A percentile compares a stretch with the other conserved stretches of the same genome.
Conservation (phyloP, 2,329 filamentous ascomycete genomes). For the Colletotrichum graminicola region DNA sequence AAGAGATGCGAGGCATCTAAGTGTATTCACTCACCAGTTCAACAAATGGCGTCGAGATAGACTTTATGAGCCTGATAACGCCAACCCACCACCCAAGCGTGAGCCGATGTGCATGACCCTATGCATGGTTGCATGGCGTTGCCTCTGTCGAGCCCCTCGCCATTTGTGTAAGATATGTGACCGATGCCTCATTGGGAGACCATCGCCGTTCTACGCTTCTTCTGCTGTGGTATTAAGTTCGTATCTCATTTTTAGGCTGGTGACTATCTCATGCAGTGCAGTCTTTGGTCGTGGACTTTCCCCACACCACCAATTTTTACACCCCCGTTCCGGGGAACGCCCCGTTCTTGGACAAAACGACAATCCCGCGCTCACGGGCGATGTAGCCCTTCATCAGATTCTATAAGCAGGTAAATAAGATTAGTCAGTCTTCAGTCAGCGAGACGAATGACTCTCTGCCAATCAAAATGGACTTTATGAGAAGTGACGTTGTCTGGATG, state of each 20-base stretch:
- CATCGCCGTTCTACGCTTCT: conserved; percentile 14
- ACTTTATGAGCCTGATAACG: conserved; percentile 19
- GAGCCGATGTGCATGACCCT: conserved; percentile 12
- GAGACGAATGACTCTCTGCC: neutral
- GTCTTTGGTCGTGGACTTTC: neutral
- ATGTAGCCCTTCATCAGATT: conserved; percentile 99
- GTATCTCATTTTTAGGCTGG: conserved; percentile 12
- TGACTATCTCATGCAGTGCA: conserved; percentile 4
- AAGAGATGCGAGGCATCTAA: neutral
- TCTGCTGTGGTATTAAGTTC: neutral
- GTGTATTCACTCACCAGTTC: neutral
- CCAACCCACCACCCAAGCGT: conserved; percentile 3
- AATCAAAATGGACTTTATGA: neutral
- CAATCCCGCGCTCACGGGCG: conserved; percentile 86
- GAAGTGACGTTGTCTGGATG: neutral
- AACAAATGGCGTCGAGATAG: conserved; percentile 24
- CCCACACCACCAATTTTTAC: conserved; percentile 48
- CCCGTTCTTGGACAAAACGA: conserved; percentile 92
- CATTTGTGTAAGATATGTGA: neutral
- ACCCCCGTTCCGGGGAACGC: conserved; percentile 93
- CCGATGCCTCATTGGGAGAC: neutral
- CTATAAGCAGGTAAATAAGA: conserved; percentile 58
- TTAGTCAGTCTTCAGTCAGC: conserved; percentile 50
- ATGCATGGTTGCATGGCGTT: neutral
- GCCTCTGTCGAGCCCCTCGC: neutral